Conservation (phyloP, 1,139 yeast genomes). For the Diutina ranongensis region DNA sequence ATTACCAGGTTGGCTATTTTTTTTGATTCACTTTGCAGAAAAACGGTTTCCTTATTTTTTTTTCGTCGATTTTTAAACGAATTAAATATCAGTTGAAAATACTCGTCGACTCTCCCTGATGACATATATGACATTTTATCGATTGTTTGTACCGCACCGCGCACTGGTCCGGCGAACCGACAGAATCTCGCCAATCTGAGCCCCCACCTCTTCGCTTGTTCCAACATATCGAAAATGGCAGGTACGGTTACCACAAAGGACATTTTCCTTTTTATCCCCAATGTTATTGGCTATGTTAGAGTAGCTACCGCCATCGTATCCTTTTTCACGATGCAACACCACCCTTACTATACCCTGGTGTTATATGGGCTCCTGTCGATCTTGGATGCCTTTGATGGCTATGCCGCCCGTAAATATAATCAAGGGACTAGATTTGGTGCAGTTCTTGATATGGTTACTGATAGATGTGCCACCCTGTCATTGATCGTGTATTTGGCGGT, state of each 20-base stretch:
- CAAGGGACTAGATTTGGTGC: constrained; percentile 95
- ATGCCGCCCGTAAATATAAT: constrained; percentile 80
- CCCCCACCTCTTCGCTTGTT: not conserved
- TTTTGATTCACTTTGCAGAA: too few species aligned
- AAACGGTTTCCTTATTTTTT: too few species aligned
- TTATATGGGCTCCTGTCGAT: constrained; percentile 83
- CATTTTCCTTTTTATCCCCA: constrained; percentile 75
- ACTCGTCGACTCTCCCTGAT: not conserved
- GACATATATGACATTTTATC: too few species aligned
- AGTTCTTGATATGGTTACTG: constrained; percentile 97
- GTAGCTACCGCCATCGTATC: constrained; percentile 75
- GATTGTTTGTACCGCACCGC: too few species aligned
- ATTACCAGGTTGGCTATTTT: too few species aligned
- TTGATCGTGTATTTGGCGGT: constrained; percentile 77
- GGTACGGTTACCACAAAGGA: constrained; percentile 27
- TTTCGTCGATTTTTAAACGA: too few species aligned
- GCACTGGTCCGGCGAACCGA: too few species aligned
- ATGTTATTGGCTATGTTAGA: constrained; percentile 79
- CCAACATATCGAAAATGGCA: not conserved
- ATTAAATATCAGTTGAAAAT: too few species aligned
- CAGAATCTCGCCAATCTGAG: too few species aligned
- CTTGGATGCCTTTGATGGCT: constrained; percentile 93
- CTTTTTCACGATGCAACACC: constrained; percentile 68
- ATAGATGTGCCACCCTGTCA: constrained; percentile 91
- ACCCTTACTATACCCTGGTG: constrained; percentile 66